Conservation (phyloP, 805 yeast species). For the Lachancea fermentati region DNA sequence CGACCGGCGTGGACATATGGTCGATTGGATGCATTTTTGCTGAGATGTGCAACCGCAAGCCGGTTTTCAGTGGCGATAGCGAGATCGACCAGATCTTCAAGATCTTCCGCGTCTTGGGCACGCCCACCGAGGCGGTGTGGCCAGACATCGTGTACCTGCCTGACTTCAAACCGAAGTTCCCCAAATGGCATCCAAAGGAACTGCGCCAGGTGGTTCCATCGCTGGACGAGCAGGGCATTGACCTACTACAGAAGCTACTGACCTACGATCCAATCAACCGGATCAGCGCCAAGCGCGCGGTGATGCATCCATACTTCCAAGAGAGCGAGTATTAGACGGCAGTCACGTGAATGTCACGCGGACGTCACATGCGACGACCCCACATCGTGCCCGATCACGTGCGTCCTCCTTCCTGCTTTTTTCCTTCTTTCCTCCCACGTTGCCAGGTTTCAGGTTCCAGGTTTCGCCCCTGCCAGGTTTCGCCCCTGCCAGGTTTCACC, state of each 20-base stretch:
- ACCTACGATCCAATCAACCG: conserved; percentile 91
- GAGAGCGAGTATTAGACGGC: conserved; percentile 8
- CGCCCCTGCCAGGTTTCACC: not conserved
- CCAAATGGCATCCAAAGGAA: conserved; percentile 84
- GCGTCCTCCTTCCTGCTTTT: conserved; percentile 13
- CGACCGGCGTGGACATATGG: conserved; percentile 98
- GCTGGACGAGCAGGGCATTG: conserved; percentile 78
- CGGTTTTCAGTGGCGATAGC: conserved; percentile 91
- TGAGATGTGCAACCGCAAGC: conserved; percentile 97
- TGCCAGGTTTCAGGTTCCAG: too few species aligned
- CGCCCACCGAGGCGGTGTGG: conserved; percentile 95
- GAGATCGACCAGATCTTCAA: conserved; percentile 92
- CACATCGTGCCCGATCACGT: too few species aligned
- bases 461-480: too few species aligned
- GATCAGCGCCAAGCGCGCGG: conserved; percentile 90
- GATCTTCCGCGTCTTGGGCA: conserved; percentile 91
- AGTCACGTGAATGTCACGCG: too few species aligned
- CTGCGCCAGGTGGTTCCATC: conserved; percentile 71
- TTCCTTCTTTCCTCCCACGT: too few species aligned
- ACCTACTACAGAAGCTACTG: conserved; percentile 70
- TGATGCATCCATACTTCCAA: conserved; percentile 64
- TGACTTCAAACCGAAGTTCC: conserved; percentile 80
- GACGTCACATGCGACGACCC: too few species aligned
- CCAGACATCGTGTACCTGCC: conserved; percentile 92
- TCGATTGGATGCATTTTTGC: conserved; percentile 97